Conservation (phyloP, 1,139 yeast species). For the Saccharomyces hybrid region DNA sequence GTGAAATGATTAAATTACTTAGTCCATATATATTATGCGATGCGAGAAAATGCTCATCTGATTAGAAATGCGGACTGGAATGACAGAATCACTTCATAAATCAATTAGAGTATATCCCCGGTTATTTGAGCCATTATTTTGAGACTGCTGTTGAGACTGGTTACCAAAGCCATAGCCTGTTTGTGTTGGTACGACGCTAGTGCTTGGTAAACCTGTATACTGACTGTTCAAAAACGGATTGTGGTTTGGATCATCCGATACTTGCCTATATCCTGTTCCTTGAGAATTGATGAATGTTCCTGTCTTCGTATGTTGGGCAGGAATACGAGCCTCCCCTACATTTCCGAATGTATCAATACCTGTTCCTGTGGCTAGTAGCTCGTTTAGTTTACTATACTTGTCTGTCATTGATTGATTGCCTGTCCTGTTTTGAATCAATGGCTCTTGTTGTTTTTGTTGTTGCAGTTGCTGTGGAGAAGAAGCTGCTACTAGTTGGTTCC, state of each 20-base stretch:
- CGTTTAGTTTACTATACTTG: slow-evolving; percentile 65
- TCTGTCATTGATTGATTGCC: slow-evolving; percentile 43
- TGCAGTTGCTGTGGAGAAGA: slow-evolving; percentile 15
- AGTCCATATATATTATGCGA: neutral
- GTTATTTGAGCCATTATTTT: slow-evolving; percentile 10
- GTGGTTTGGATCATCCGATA: slow-evolving; percentile 34
- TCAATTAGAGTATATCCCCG: slow-evolving; percentile 13
- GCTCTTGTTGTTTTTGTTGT: slow-evolving; percentile 28
- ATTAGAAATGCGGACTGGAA: neutral
- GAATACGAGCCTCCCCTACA: slow-evolving; percentile 79
- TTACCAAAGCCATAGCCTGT: slow-evolving; percentile 96
- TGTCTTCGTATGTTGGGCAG: slow-evolving; percentile 86
- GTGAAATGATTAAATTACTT: neutral
- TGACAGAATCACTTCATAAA: slow-evolving; percentile 3
- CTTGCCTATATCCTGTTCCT: slow-evolving; percentile 72
- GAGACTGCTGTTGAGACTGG: slow-evolving; percentile 35
- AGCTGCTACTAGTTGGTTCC: slow-evolving; percentile 20
- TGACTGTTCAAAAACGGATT: slow-evolving; percentile 76
- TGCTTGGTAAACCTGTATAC: slow-evolving; percentile 63
- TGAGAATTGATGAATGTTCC: slow-evolving; percentile 75
- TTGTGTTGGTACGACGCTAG: slow-evolving; percentile 53
- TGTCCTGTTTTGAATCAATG: slow-evolving; percentile 37
- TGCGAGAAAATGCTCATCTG: neutral
- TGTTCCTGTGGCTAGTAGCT: slow-evolving; percentile 74
- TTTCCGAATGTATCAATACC: slow-evolving; percentile 96